These are phyloP conservation scores for Ceratocystis alfenasii DNA, from an alignment of 2,329 filamentous ascomycete genomes.

Conservation along the genomic window DNA sequence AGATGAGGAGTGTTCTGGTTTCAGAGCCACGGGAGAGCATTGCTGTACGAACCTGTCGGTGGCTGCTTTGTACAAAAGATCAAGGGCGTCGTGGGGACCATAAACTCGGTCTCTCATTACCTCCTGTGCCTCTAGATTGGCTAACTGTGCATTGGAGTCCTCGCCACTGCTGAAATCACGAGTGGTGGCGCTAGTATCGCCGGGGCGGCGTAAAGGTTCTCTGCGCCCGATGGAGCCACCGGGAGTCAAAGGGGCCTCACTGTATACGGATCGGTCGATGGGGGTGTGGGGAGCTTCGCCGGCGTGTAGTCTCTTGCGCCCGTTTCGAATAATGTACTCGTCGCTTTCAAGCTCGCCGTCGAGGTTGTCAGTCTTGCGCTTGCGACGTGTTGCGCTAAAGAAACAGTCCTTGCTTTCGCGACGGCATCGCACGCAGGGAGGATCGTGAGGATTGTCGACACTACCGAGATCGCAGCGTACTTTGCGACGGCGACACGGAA, in stretches of 20 bases:
- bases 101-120: constrained; percentile 65
- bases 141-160: constrained; percentile 49
- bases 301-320: constrained; percentile 51
- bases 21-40: constrained; percentile 22
- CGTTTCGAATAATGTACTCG: constrained; percentile 62
- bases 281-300: constrained; percentile 27
- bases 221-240: constrained; percentile 53
- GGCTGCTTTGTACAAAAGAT: constrained; percentile 79
- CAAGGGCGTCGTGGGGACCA: constrained; percentile 83
- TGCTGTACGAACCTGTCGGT: constrained; percentile 42
- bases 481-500: constrained; percentile 50
- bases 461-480: constrained; percentile 53
- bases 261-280: constrained; percentile 37
- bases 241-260: constrained; percentile 49
- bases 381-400: constrained; percentile 88
- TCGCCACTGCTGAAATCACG: constrained; percentile 30
- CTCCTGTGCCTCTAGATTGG: constrained; percentile 52
- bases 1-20: not conserved
- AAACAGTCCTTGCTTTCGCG: constrained; percentile 94
- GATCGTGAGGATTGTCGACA: constrained; percentile 88
- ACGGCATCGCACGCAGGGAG: constrained; percentile 84
- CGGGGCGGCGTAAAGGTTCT: constrained; percentile 54
- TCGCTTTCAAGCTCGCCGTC: constrained; percentile 39
- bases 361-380: constrained; percentile 63
- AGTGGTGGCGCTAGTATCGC: constrained; percentile 29